phyloP scores from a whole-genome alignment of 305 asterid species.

The Lippia alba region DNA sequence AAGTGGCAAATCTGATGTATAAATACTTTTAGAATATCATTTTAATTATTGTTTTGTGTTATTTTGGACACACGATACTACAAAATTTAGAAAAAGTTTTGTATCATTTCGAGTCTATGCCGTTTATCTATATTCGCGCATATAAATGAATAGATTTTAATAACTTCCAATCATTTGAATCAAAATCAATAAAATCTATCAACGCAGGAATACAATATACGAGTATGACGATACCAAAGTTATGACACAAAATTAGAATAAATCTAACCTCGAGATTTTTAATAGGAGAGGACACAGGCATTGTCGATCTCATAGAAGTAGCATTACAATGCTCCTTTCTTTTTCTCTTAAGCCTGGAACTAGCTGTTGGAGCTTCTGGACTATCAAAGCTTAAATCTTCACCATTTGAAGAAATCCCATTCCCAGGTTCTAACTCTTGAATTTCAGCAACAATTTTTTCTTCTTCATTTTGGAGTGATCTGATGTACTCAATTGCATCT shows the following conservation, averaged over 20 bases:
- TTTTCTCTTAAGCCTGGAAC: slow-evolving; percentile 55
- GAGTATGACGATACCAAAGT: too few species aligned
- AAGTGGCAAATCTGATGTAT: too few species aligned
- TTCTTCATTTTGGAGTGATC: slow-evolving; percentile 65
- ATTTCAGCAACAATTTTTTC: slow-evolving; percentile 58
- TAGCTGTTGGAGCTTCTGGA: slow-evolving; percentile 38
- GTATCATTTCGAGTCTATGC: too few species aligned
- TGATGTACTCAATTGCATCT: slow-evolving; percentile 82
- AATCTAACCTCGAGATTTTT: slow-evolving; percentile 71
- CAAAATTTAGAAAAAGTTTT: too few species aligned
- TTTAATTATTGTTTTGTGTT: too few species aligned
- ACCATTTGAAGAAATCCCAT: slow-evolving; percentile 31
- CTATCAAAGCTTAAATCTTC: slow-evolving; percentile 42
- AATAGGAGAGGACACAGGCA: slow-evolving; percentile 43
- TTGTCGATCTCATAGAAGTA: slow-evolving; percentile 34
- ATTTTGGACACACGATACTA: too few species aligned
- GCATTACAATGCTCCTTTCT: slow-evolving; percentile 45
- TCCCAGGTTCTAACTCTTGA: slow-evolving; percentile 52
- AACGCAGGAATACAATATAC: too few species aligned
- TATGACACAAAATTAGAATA: not conserved
- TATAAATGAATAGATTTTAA: too few species aligned
- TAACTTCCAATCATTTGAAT: too few species aligned
- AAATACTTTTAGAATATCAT: too few species aligned
- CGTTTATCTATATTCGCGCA: too few species aligned
- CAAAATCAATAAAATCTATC: too few species aligned